Conservation (phyloP, 2,329 filamentous ascomycete species). For the Botrytis deweyae region DNA sequence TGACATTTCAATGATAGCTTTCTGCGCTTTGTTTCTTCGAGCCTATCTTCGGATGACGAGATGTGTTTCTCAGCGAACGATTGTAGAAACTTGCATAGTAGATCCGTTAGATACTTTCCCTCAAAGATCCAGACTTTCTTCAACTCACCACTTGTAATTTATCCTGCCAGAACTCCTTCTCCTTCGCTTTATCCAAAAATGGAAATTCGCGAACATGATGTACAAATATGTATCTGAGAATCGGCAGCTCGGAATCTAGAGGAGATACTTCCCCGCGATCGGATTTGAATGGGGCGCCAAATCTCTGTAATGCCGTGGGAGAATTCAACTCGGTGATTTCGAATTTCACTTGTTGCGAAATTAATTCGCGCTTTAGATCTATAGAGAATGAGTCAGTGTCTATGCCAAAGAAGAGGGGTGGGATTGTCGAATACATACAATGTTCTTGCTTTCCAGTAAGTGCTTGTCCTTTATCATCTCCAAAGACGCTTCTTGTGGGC, state of each 20-base stretch:
- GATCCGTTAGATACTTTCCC: conserved; percentile 14
- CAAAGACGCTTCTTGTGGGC: conserved; percentile 14
- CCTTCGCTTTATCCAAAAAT: conserved; percentile 91
- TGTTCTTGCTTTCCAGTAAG: conserved; percentile 98
- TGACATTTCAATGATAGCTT: conserved; percentile 91
- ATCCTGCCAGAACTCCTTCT: conserved; percentile 99
- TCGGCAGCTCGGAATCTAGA: conserved; percentile 88
- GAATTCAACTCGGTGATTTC: conserved; percentile 94
- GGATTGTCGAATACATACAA: conserved; percentile 58
- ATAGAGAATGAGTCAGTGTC: conserved; percentile 20
- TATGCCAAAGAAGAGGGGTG: background rate
- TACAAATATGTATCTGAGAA: conserved; percentile 95
- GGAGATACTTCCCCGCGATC: conserved; percentile 90
- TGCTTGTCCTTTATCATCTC: conserved; percentile 26
- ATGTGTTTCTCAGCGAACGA: conserved; percentile 97
- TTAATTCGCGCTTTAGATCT: conserved; percentile 96
- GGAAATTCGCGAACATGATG: conserved; percentile 97
- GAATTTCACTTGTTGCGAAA: conserved; percentile 82
- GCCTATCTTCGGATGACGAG: conserved; percentile 89
- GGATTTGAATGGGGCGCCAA: conserved; percentile 92
- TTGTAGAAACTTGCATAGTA: conserved; percentile 72
- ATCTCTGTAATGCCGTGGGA: conserved; percentile 88
- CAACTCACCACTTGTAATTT: conserved; percentile 84
- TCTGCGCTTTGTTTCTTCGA: conserved; percentile 92
- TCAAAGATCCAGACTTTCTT: background rate